Conservation (phyloP, 2,329 filamentous ascomycete species). For the Paramyrothecium roridum region DNA sequence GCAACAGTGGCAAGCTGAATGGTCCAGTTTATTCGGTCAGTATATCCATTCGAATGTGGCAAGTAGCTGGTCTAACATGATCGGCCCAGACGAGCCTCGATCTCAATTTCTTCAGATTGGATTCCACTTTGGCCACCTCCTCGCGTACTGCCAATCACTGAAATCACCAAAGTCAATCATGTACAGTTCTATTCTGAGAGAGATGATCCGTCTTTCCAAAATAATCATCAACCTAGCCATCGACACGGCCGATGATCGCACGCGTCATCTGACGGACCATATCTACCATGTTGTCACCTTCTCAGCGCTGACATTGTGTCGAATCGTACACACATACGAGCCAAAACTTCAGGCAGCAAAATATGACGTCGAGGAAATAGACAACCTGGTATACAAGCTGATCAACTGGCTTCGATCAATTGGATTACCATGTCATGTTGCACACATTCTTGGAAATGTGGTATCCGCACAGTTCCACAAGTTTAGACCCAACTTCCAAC, state of each 20-base stretch:
- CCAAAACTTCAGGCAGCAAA: conserved; percentile 7
- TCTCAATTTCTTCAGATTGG: conserved; percentile 26
- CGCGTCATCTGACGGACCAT: conserved; percentile 22
- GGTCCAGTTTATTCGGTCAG: conserved; percentile 16
- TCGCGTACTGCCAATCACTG: conserved; percentile 17
- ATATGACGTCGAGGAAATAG: conserved; percentile 10
- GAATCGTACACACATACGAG: conserved; percentile 18
- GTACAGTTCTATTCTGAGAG: conserved; percentile 8
- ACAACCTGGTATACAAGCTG: conserved; percentile 12
- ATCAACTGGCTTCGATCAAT: conserved; percentile 18
- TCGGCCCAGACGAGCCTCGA: conserved; percentile 16
- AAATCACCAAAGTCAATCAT: conserved; percentile 11
- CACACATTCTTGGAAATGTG: conserved; percentile 19
- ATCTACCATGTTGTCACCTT: conserved; percentile 25
- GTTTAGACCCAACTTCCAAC: conserved; percentile 10
- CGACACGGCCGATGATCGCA: conserved; percentile 21
- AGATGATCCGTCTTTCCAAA: conserved; percentile 17
- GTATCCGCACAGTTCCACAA: conserved; percentile 16
- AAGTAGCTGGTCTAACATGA: not conserved
- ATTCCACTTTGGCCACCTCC: conserved; percentile 21
- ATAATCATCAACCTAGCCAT: conserved; percentile 24
- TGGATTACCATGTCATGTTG: conserved; percentile 18
- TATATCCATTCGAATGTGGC: not conserved
- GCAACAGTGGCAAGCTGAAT: conserved; percentile 16
- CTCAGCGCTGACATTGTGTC: conserved; percentile 17